Evolutionary conservation across 192 early-diverging fungal genomes (phyloP), one percentile per base, ranked within the genome.

Genomic region (Backusella luteola): DNA sequence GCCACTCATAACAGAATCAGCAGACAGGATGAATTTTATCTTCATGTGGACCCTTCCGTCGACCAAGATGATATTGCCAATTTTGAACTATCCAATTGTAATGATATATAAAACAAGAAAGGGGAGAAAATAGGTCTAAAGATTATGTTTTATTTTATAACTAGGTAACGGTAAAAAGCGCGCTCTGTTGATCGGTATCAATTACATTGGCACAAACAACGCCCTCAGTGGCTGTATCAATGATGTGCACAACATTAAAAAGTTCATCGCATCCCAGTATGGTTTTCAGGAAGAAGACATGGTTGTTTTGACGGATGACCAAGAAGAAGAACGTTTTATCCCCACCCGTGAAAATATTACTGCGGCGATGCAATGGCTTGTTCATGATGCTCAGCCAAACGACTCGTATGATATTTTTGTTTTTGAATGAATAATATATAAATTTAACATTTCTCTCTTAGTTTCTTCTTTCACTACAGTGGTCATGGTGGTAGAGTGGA

Each of bases 131-230:
- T 6, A 59, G 53, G 17, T 23, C 8, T 21, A 53, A 53, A 23
- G 6, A n/a, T 19, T 19, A 7, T 53, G 21, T 1, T 74, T 74
- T 17, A 2, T 14, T 66, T 1, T 8, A 26, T 69, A 38, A 49
- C 23, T 52, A 82, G 81, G 81, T 69, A 73, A 80, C 42, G 93
- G 93, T 19, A 86, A 91, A 66, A 93, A 94, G 79, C 87, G 90
- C 17, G 96, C 95, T 7, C 83, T 98, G 29, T 87, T 98, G 53
- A 93, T 98, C 73, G 97, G 97, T 26, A 95, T 97, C 84, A 98
- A 98, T 79, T 98, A 98, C 83, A 84, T 86, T 52, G 85, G 88
- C 36, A 85, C 88, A 53, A 81, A 82, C 69, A 84, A 85, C 66
- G 83, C 89, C 75, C 89, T 95, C 32, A 80, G 76, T 63, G 86